Evolutionary conservation across 768 basidiomycete genomes (phyloP).

Genomic region (Agaricus sinodeliciosus): DNA sequence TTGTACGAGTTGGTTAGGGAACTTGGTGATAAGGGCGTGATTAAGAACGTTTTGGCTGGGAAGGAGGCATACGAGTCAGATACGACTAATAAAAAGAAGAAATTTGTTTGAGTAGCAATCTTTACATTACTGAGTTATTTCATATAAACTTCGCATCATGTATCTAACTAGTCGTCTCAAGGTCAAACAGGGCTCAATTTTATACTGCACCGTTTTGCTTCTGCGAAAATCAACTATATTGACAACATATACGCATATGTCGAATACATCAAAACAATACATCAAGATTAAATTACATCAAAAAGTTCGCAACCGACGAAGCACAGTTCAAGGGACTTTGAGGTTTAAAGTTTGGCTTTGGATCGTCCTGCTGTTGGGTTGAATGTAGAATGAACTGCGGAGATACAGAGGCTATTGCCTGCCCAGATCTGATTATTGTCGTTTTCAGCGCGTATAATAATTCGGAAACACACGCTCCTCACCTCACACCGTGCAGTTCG

Average conservation of each 20-base stretch:
- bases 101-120: background rate
- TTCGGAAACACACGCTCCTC: conserved; percentile 8
- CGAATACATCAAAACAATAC: no score
- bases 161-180: no score
- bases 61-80: conserved; percentile 3
- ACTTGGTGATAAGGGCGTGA: conserved; percentile 20
- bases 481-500: conserved; percentile 41
- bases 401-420: conserved; percentile 34
- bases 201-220: no score
- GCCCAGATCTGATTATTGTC: conserved; percentile 31
- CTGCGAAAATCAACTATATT: no score
- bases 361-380: conserved; percentile 12
- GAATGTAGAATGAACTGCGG: conserved; percentile 36
- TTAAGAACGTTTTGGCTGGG: conserved; percentile 20
- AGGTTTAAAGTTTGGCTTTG: conserved; percentile 2
- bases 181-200: no score
- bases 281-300: no score
- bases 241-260: no score
- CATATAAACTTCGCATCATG: no score
- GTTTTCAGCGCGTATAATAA: background rate
- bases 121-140: background rate
- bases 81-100: background rate
- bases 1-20: conserved; percentile 24
- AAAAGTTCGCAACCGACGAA: no score
- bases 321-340: no score